Base-by-base conservation (phyloP, 768 basidiomycete genomes). In the Hydnum rufescens region DNA sequence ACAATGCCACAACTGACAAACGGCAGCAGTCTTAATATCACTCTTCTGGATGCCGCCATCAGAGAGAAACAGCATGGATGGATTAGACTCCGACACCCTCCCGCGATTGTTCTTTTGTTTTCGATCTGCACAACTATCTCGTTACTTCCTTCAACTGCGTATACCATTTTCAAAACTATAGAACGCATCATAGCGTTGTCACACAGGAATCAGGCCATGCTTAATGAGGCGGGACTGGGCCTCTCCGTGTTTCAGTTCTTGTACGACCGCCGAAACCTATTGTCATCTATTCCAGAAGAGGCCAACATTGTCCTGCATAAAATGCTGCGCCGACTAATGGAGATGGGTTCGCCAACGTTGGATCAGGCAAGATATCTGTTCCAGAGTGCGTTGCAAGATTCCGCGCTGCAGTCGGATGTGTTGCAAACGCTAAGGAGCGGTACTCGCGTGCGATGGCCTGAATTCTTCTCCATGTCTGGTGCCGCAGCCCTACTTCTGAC, bases 381-480 rank as follows among this genome's bases (percentile, higher is more conserved):
- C 52, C 75, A 79, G 57, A 68, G 53, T 6, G 53, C 8, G 13
- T 25, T 47, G 13, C 8, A 8, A 13, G 19, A 39, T 16, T 32
- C n/a, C 39, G 36, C 13, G 8, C 34, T 61, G 22, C 50, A 61
- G 34, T 31, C 54, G 3, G 53, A 58, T 39, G 58, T 83, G 32
- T 62, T 87, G 43, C 83, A 84, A 42, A 64, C 85, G 26, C 70
- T 88, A 51, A 74, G 80, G 4, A 70, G 73, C 44, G 77, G 75
- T 2, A 78, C 83, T 71, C 80, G 75, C 62, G 76, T 77, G 34
- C 72, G 76, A 31, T 88, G 85, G 86, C 76, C 81, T 0, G 74
- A 77, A 53, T 85, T 88, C 60, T 73, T 89, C 55, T 81, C 76
- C 2, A 65, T 87, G 58, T 76, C 77, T 60, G 71, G 71, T 1